A percentile compares a stretch with the other conserved stretches of the same genome.
These are phyloP conservation scores for Parathielavia appendiculata DNA, from an alignment of 495 filamentous ascomycete genomes.

Conservation along the genomic window DNA sequence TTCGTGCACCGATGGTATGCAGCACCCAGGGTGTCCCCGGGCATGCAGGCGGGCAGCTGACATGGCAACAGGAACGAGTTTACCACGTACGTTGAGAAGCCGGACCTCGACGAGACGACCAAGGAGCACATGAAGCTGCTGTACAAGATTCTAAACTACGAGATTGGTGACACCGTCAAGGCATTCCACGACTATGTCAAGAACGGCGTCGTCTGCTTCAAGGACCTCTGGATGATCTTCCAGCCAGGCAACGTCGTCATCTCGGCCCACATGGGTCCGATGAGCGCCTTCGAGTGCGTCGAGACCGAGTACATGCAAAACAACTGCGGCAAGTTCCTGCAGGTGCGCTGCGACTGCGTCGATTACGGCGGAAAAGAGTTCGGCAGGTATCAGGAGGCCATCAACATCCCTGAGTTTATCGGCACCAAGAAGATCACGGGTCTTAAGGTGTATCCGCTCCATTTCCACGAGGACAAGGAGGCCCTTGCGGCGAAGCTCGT, in stretches of 20 bases:
- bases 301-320: conserved; percentile 30
- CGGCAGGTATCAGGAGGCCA: conserved; percentile 41
- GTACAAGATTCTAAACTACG: conserved; percentile 49
- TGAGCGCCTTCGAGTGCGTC: conserved; percentile 33
- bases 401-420: conserved; percentile 46
- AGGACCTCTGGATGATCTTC: conserved; percentile 46
- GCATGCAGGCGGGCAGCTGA: background rate
- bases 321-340: conserved; percentile 40
- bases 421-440: conserved; percentile 54
- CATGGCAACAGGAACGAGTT: conserved; percentile 38
- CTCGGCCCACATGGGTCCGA: conserved; percentile 26
- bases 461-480: conserved; percentile 47
- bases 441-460: conserved; percentile 53
- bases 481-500: conserved; percentile 38
- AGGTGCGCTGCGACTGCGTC: conserved; percentile 43
- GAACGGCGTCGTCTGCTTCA: conserved; percentile 57
- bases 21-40: no score
- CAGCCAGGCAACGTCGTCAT: conserved; percentile 37
- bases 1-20: conserved; percentile 63
- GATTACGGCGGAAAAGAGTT: conserved; percentile 59
- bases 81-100: conserved; percentile 38
- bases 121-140: conserved; percentile 56
- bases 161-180: conserved; percentile 54
- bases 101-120: conserved; percentile 45
- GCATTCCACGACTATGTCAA: conserved; percentile 52